Base-by-base conservation (phyloP, 1,284 basidiomycete species). In the Ustilago curta region DNA sequence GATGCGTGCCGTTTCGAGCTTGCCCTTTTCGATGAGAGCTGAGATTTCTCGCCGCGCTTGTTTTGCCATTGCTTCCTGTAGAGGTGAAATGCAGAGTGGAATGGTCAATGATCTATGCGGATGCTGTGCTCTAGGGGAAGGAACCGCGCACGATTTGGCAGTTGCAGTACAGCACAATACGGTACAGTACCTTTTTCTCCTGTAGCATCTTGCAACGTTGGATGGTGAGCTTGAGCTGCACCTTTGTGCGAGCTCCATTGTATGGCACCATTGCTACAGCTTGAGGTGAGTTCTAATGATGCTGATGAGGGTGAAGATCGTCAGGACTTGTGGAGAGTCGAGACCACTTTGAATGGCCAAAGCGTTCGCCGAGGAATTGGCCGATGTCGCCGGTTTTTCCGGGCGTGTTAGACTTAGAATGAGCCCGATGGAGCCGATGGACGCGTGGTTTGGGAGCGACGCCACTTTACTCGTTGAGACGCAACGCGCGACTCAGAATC, bases 101-200 rank as follows among this genome's bases (percentile, higher is more conserved):
- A 11, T 1, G 6, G 27, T n/a, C 40, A 42, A 48, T 11, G 31
- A 14, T 42, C 9, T 27, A 12, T 16, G 59, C 48, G 35, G 54
- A 51, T 43, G 47, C 27, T 23, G 12, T 6, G 11, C 85, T 2
- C 27, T 27, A 7, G 4, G 27, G 27, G 39, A 5, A 16, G 1
- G 16, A 16, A 45, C 8, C 3, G 37, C 9, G 43, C 7, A 2
- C 9, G n/a, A 21, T 19, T 25, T 92, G 91, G 67, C n/a, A n/a
- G n/a, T n/a, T n/a, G n/a, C n/a, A n/a, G n/a, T n/a, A n/a, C n/a
- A n/a, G n/a, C n/a, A n/a, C n/a, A n/a, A n/a, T n/a, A n/a, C n/a
- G n/a, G n/a, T n/a, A n/a, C n/a, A n/a, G n/a, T n/a, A n/a, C n/a
- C 77, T 65, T 93, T 95, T 97, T 97, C 87, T 95, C 92, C 82